These are phyloP conservation scores for Juglanconis juglandina DNA, from an alignment of 2,329 filamentous ascomycete genomes.

Conservation along the genomic window DNA sequence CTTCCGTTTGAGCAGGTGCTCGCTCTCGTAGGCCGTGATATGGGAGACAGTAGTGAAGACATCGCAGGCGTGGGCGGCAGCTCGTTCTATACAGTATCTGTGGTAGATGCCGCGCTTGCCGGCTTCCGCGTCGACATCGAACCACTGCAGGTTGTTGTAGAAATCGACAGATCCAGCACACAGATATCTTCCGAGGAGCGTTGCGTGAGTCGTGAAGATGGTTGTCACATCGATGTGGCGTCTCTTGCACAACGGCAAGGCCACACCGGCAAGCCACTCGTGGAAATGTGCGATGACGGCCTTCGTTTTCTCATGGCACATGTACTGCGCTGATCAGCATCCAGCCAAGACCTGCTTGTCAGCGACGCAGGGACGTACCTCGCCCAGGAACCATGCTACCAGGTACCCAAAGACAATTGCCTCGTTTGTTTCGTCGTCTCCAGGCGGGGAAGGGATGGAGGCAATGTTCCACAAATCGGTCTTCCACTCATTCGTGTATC, in stretches of 20 bases:
- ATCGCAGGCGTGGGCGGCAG: constrained; percentile 84
- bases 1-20: constrained; percentile 95
- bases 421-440: constrained; percentile 94
- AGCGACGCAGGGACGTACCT: constrained; percentile 56
- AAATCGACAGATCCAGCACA: constrained; percentile 98
- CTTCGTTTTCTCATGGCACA: constrained; percentile 84
- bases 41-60: constrained; percentile 99
- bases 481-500: constrained; percentile 94
- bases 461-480: constrained; percentile 89
- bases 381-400: constrained; percentile 96
- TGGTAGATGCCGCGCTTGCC: constrained; percentile 99
- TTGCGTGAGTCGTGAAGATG: constrained; percentile 98
- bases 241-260: constrained; percentile 86
- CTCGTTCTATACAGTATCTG: constrained; percentile 95
- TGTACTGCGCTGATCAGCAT: constrained; percentile 59
- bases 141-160: constrained; percentile 97
- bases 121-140: constrained; percentile 93
- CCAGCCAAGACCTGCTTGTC: constrained; percentile 15
- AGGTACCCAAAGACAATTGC: constrained; percentile 96
- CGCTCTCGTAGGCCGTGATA: constrained; percentile 96
- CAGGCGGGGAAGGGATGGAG: constrained; percentile 87
- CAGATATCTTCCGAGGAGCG: constrained; percentile 89
- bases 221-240: constrained; percentile 94
- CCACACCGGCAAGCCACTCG: constrained; percentile 96
- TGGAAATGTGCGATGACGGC: constrained; percentile 98